Evolutionary conservation across 2,329 filamentous ascomycete species (phyloP).

Genomic region (Trichoderma sp.): DNA sequence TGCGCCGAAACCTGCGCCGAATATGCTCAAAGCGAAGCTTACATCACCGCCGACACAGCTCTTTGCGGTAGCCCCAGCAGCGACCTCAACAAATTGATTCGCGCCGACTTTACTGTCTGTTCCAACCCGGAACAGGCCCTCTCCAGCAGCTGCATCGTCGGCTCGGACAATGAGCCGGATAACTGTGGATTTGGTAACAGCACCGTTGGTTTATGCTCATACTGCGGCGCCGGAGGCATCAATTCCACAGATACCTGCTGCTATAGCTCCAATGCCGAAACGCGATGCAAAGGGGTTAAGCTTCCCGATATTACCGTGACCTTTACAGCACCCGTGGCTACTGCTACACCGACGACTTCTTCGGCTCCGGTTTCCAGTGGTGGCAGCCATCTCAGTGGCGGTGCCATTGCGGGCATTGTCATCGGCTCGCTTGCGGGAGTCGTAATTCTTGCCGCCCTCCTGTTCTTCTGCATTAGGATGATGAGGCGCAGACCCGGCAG

Average conservation of each 20-base stretch:
- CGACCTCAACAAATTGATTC: constrained; percentile 73
- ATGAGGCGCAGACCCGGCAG: constrained; percentile 56
- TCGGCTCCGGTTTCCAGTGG: constrained; percentile 22
- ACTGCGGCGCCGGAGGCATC: constrained; percentile 78
- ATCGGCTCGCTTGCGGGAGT: constrained; percentile 75
- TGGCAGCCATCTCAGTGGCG: constrained; percentile 65
- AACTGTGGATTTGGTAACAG: constrained; percentile 83
- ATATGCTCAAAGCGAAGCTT: constrained; percentile 85
- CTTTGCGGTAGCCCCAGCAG: constrained; percentile 69
- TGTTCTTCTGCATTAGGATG: constrained; percentile 64
- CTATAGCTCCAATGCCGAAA: constrained; percentile 74
- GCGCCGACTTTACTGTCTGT: constrained; percentile 91
- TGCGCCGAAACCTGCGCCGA: constrained; percentile 89
- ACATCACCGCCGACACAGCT: constrained; percentile 71
- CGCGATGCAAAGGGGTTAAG: constrained; percentile 72
- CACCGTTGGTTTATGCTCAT: constrained; percentile 77
- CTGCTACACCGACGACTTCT: constrained; percentile 34
- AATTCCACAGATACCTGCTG: constrained; percentile 97
- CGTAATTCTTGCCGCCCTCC: constrained; percentile 66
- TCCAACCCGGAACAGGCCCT: constrained; percentile 79
- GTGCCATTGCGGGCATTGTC: constrained; percentile 87
- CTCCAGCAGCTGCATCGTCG: constrained; percentile 72
- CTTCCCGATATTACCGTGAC: constrained; percentile 74
- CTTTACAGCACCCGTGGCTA: constrained; percentile 52
- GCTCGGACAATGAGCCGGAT: constrained; percentile 74